Percentiles rank a stretch among this genome's conserved stretches.
Evolutionary conservation across 768 basidiomycete genomes (phyloP).

Genomic region (Lentinula edodes): DNA sequence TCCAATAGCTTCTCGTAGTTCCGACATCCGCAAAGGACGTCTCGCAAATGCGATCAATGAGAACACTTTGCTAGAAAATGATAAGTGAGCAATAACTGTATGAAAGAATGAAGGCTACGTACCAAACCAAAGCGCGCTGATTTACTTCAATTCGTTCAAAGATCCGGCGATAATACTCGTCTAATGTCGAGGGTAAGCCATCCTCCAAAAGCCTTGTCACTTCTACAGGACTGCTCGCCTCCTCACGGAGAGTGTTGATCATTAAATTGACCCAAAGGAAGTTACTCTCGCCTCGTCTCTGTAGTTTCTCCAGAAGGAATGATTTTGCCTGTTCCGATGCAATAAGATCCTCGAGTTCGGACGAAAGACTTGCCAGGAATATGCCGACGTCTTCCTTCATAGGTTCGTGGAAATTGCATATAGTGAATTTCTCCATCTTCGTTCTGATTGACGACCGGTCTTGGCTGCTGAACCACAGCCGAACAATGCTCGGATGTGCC

Average conservation of each 20-base stretch:
- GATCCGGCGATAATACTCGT: slow-evolving; percentile 14
- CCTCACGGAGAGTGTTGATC: slow-evolving; percentile 11
- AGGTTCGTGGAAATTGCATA: slow-evolving; percentile 10
- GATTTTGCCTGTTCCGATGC: slow-evolving; percentile 2
- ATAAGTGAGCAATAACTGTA: background rate
- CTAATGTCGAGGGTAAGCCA: slow-evolving; percentile 10
- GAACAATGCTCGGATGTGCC: slow-evolving; percentile 11
- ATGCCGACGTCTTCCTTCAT: slow-evolving; percentile 13
- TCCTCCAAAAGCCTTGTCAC: slow-evolving; percentile 14
- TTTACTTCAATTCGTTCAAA: slow-evolving; percentile 10
- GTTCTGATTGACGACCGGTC: slow-evolving; percentile 11
- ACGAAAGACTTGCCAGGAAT: background rate
- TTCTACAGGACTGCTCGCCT: slow-evolving; percentile 11
- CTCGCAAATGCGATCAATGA: slow-evolving; percentile 21
- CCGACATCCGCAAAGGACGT: slow-evolving; percentile 19
- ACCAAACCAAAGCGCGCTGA: too few species aligned
- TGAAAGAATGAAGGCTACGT: too few species aligned
- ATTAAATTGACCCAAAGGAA: slow-evolving; percentile 24
- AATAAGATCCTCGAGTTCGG: background rate
- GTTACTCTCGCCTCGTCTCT: slow-evolving; percentile 18
- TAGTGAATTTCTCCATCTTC: slow-evolving; percentile 5
- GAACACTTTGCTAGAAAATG: slow-evolving; percentile 18
- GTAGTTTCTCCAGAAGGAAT: background rate
- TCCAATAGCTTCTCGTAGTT: slow-evolving; percentile 20
- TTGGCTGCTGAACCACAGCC: slow-evolving; percentile 21